Conservation (phyloP, 2,329 filamentous ascomycete species). For the Trichoderma sp. region DNA sequence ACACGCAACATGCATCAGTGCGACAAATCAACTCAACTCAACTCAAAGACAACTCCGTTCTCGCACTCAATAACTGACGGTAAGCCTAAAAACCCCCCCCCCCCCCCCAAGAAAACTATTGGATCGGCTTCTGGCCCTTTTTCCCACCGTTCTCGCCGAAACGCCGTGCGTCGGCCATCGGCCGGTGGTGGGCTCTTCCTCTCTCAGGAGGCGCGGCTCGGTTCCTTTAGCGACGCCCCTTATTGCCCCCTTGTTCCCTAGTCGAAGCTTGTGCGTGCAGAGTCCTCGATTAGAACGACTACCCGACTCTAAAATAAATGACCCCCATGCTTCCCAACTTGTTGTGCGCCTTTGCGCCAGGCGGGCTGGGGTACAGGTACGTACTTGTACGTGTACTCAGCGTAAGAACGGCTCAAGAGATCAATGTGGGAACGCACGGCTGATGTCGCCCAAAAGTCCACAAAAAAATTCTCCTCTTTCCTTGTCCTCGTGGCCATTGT, state of each 20-base stretch:
- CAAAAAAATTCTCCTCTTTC: background rate
- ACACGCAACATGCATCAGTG: background rate
- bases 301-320: background rate
- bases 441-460: background rate
- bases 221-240: slow-evolving; percentile 4
- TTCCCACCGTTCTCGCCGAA: background rate
- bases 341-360: background rate
- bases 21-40: background rate
- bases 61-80: background rate
- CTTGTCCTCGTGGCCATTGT: background rate
- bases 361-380: background rate
- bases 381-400: background rate
- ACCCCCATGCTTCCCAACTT: background rate
- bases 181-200: background rate
- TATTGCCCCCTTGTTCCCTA: slow-evolving; percentile 7
- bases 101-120: background rate
- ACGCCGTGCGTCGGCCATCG: background rate
- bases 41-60: background rate
- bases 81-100: background rate
- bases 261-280: slow-evolving; percentile 13
- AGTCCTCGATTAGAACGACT: background rate
- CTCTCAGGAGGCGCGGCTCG: slow-evolving; percentile 10
- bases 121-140: background rate
- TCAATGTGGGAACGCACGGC: background rate
- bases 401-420: background rate